Percentiles rank a stretch among this genome's conserved stretches.
Conservation (phyloP, 495 filamentous ascomycete genomes). For the Glutinoglossum americanum region DNA sequence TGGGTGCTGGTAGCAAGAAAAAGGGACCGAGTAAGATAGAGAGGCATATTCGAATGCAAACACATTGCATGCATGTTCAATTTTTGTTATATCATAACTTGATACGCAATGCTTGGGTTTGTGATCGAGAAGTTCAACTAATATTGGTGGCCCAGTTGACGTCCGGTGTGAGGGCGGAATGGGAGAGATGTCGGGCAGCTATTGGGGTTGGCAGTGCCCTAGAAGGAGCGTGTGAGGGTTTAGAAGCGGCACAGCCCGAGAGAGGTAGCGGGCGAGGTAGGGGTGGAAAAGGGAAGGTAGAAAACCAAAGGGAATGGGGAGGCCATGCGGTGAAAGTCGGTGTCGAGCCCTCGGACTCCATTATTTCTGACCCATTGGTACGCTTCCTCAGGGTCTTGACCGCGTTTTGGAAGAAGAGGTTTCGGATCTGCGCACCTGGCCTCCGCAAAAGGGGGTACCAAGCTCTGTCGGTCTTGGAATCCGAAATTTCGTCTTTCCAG, state of each 20-base stretch:
- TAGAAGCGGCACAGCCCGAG: conserved; percentile 10
- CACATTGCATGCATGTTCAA: conserved; percentile 81
- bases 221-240: conserved; percentile 28
- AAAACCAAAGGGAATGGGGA: conserved; percentile 48
- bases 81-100: conserved; percentile 74
- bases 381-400: conserved; percentile 52
- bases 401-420: conserved; percentile 75
- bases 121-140: conserved; percentile 56
- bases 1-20: conserved; percentile 44
- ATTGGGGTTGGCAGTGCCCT: conserved; percentile 32
- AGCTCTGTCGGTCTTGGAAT: conserved; percentile 40
- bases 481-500: conserved; percentile 37
- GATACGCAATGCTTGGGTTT: conserved; percentile 68
- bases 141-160: conserved; percentile 53
- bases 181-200: conserved; percentile 50
- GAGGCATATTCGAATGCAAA: conserved; percentile 48
- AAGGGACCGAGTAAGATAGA: conserved; percentile 75
- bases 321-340: conserved; percentile 45
- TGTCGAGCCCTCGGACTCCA: conserved; percentile 47
- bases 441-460: conserved; percentile 83
- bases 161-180: conserved; percentile 40
- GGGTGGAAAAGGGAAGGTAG: conserved; percentile 7
- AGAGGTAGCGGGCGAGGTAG: conserved; percentile 3
- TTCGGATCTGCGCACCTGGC: conserved; percentile 52
- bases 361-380: conserved; percentile 62